Base-by-base conservation (phyloP, 2,329 filamentous ascomycete genomes). In the Dactylellina haptotyla region DNA sequence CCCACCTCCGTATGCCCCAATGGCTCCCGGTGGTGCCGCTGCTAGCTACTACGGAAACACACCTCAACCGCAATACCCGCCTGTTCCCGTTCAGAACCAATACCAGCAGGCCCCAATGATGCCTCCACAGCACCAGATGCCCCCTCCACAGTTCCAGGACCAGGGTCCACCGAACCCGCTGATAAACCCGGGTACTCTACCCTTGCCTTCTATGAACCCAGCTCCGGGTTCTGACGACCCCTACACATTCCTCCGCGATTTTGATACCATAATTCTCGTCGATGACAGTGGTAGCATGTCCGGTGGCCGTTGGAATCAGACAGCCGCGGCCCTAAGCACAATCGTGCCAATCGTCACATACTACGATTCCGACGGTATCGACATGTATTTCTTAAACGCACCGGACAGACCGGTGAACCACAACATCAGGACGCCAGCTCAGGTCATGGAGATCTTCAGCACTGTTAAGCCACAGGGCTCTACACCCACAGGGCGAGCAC, bases 201-300 rank as follows among this genome's bases (percentile, higher is more conserved):
- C 69, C 4, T 61, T 73, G 14, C 69, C 69, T 5, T 61, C 53
- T 8, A 20, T 62, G 20, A 73, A 73, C 41, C 69, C 54, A 26
- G 23, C 58, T 6, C 28, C 16, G 12, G 69, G 69, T 18, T 54
- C 69, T 2, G 69, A 73, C 37, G 89, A 92, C 77, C 86, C 84
- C 1, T 95, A 91, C 79, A 85, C 88, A 1, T 96, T 96, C 79
- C 87, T 98, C 3, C 80, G 82, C 43, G 84, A 84, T 14, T 97
- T 97, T 79, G 92, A 98, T 82, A 97, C 93, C 30, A 82, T 94
- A 64, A 93, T 98, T 80, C 82, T 98, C 0, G 92, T 98, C 79
- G 94, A 98, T 79, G 94, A 98, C 83, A 93, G 89, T n/a, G 87
- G 88, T 3, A 93, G 90, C 77, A 98, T 98, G 94, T 83, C 84